Evolutionary conservation across 176 grass and related monocot species (phyloP).

Genomic region (Cymbopogon citratus): DNA sequence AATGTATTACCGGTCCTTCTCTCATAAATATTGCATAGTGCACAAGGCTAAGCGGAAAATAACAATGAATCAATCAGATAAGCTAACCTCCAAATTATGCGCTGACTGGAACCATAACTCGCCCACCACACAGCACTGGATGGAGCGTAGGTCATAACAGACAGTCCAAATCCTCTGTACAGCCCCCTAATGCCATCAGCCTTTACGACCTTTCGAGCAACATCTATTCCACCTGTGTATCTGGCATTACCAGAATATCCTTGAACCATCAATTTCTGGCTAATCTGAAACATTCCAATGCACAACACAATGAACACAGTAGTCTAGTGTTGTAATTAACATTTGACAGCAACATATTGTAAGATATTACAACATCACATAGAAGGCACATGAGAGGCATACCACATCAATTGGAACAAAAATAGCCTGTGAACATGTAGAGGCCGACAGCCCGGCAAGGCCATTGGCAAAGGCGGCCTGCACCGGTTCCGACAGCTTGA

Average conservation of each 20-base stretch:
- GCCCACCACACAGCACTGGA: no score
- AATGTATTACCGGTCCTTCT: no score
- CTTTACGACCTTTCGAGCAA: no score
- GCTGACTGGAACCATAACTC: no score
- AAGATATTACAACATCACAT: slow-evolving; percentile 1
- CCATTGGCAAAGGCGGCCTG: slow-evolving; percentile 85
- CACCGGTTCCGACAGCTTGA: slow-evolving; percentile 68
- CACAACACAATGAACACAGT: slow-evolving; percentile 18
- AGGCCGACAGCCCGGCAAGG: slow-evolving; percentile 66
- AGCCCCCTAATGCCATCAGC: no score
- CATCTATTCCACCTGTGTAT: background rate
- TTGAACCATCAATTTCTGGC: slow-evolving; percentile 99
- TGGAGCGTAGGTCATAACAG: no score
- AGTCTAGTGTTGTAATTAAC: background rate
- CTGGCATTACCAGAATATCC: slow-evolving; percentile 80
- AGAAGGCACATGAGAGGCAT: slow-evolving; percentile 16
- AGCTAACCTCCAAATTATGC: no score
- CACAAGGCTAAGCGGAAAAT: no score
- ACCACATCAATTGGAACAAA: slow-evolving; percentile 99
- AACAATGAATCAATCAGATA: no score
- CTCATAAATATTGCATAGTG: no score
- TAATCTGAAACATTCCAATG: slow-evolving; percentile 53
- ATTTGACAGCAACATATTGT: background rate
- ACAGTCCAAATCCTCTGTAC: no score
- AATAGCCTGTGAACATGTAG: slow-evolving; percentile 72